Evolutionary conservation across 352 stramenopile species (phyloP), one percentile per base, ranked within the genome.

Genomic region (Globisporangium parvum): DNA sequence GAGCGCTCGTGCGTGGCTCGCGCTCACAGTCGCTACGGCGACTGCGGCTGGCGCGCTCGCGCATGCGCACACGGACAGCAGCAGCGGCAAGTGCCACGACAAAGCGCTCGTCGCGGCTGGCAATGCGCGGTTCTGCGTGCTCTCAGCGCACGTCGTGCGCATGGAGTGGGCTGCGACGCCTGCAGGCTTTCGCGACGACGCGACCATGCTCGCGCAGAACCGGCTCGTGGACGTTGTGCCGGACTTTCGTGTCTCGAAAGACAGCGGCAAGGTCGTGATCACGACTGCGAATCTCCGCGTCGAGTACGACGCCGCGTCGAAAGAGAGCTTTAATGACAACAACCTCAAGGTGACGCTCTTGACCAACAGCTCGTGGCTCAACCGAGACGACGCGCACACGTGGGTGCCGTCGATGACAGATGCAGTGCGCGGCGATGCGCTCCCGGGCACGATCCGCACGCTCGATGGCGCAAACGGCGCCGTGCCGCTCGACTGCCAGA

Each of bases 371-470:
- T 18, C 39, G 48, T 57, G 46, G 17, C 12, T 45, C 9, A 46
- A 18, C 10, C 23, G 33, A 21, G 24, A n/a, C 37, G 31, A 41
- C 11, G 45, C 42, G 20, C 31, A 18, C 17, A 37, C 17, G 42
- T 70, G 66, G 62, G 46, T 53, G 51, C 62, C 55, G 28, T 76
- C 57, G 4, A 53, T 57, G 46, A 73, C 57, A 0, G 63, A 69
- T 47, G 44, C 55, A 10, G 60, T 56, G 20, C 58, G 52, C 60
- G 42, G 37, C 14, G 50, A 67, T 46, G 55, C 63, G 31, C 45
- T 69, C 21, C 66, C 61, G 11, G 71, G 71, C 12, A 77, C 71
- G 33, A 58, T 81, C 18, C 59, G 69, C 12, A 77, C 66, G 20
- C 70, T 81, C 6, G 71, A 81, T 26, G 58, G 58, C 4, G 50